Conservation (phyloP, 140 eudicot species). For the Erigeron philadelphicus region DNA sequence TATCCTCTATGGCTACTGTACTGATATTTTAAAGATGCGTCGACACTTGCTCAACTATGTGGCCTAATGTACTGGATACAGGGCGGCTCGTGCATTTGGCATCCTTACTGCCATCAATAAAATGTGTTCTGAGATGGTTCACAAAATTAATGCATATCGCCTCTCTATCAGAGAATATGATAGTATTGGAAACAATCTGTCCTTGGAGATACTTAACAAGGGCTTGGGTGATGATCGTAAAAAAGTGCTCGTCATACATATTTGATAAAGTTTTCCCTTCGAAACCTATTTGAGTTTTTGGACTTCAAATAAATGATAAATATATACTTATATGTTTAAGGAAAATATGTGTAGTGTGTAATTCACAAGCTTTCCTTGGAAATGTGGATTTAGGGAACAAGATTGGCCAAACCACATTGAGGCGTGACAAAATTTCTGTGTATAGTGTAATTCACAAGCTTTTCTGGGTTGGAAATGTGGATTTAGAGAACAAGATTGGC, state of each 20-base stretch:
- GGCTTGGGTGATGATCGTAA: not conserved
- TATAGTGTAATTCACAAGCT: too few relatives aligned
- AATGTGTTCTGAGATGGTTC: not conserved
- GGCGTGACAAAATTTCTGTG: too few relatives aligned
- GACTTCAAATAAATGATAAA: too few relatives aligned
- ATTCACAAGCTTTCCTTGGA: too few relatives aligned
- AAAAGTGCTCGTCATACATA: not conserved
- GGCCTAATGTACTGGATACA: conserved; percentile 10
- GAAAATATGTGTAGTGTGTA: too few relatives aligned
- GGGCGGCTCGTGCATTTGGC: conserved; percentile 4
- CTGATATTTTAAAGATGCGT: not conserved
- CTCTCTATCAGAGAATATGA: not conserved
- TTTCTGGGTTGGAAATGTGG: too few relatives aligned
- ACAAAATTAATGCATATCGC: not conserved
- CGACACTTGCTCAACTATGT: conserved; percentile 11
- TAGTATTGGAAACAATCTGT: not conserved
- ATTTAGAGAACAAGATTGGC: too few relatives aligned
- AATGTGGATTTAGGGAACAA: too few relatives aligned
- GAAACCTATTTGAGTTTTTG: too few relatives aligned
- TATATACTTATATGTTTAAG: too few relatives aligned
- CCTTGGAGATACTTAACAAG: not conserved
- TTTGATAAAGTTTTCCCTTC: conserved; percentile 9
- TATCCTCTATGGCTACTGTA: not conserved
- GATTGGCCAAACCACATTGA: too few relatives aligned
- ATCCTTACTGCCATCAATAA: conserved; percentile 1